Conservation (phyloP, 192 early-diverging fungal genomes). For the Coemansia sp. region DNA sequence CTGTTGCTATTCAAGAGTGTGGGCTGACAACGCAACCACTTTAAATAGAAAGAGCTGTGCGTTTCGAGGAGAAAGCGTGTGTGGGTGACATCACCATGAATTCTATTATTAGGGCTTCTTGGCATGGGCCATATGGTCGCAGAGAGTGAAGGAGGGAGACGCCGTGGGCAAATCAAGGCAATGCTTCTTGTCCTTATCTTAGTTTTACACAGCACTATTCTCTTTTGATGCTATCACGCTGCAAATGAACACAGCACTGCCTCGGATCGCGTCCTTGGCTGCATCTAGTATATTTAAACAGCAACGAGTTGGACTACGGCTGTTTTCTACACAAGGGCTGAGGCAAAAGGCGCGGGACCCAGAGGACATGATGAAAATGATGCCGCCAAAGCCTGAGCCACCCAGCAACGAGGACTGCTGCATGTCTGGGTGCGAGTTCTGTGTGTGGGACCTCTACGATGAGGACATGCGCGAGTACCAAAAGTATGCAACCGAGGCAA, state of each 20-base stretch:
- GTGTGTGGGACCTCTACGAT: slow-evolving; percentile 55
- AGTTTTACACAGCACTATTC: not conserved
- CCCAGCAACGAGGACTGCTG: slow-evolving; percentile 48
- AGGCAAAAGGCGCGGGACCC: slow-evolving; percentile 17
- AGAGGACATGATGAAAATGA: slow-evolving; percentile 28
- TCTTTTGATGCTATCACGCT: not conserved
- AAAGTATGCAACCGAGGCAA: slow-evolving; percentile 29
- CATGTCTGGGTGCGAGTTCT: slow-evolving; percentile 50
- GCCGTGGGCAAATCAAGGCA: too few relatives aligned
- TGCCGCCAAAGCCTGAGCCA: slow-evolving; percentile 52
- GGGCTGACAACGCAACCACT: too few relatives aligned
- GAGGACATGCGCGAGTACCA: slow-evolving; percentile 54
- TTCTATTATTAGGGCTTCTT: too few relatives aligned
- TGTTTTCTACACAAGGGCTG: slow-evolving; percentile 6
- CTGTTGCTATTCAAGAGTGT: too few relatives aligned
- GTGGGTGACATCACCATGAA: too few relatives aligned
- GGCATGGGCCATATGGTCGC: too few relatives aligned
- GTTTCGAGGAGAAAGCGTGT: too few relatives aligned
- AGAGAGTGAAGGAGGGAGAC: too few relatives aligned
- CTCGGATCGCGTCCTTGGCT: not conserved
- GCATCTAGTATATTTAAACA: not conserved
- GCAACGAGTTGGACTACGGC: not conserved
- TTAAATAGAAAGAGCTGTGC: too few relatives aligned
- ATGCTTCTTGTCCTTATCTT: too few relatives aligned
- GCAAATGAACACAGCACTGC: slow-evolving; percentile 5